Evolutionary conservation across 1,139 yeast species (phyloP), one percentile per base, ranked within the genome.

Genomic region (Diutina sp.): DNA sequence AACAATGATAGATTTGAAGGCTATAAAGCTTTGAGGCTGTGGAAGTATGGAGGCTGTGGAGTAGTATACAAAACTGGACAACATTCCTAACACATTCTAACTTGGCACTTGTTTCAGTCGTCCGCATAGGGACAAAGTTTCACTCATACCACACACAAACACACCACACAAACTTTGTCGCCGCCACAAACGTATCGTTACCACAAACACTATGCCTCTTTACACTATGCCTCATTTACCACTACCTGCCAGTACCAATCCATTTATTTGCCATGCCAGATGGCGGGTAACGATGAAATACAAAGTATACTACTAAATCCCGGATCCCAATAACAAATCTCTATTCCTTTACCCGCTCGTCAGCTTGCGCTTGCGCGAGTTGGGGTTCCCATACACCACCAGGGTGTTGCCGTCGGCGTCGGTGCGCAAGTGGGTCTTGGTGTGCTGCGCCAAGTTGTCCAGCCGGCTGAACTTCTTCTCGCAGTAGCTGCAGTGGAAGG

Each of bases 371-470:
- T 50, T 50, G 44, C 53, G 44, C 44, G 32, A 61, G 57, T 65
- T 69, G 4, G 76, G 73, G 60, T 71, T 72, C 3, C 77, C 77
- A 59, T 72, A 72, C 56, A 74, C 68, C 28, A 73, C 69, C 54
- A 69, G 67, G 4, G 74, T 70, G 21, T 72, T 66, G 16, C 78
- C 78, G 56, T 70, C 67, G 12, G 70, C 61, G 60, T 73, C 71
- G 55, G 69, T 60, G 35, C 60, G 59, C 61, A 72, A 75, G 61
- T 77, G 81, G 9, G 80, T 77, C 64, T 77, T 76, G 62, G 76
- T 69, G 64, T 77, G 82, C 62, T 76, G 80, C 12, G 80, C 78
- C 65, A 77, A 70, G 61, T 77, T 77, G 64, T 77, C 82, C 14
- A 74, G 69, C 58, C 82, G 64, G 58, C 74, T 69, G 59, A 77